phyloP scores from a whole-genome alignment of 208 protist species.

The Tetramitus jugosus region DNA sequence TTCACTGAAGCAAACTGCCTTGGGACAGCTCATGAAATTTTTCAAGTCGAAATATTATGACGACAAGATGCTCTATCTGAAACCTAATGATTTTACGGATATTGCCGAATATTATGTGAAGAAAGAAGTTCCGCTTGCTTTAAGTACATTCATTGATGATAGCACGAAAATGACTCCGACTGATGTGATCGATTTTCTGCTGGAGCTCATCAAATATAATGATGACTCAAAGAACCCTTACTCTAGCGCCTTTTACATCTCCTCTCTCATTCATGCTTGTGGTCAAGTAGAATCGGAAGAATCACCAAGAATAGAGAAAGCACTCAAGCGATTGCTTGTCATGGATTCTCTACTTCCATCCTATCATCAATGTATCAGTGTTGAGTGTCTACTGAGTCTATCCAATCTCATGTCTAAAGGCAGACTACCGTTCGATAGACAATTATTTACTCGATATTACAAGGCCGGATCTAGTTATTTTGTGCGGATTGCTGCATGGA shows the following conservation, averaged over 20 bases:
- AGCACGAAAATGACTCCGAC: background rate
- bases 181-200: background rate
- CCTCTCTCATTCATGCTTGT: background rate
- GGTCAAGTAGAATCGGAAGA: background rate
- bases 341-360: constrained; percentile 14
- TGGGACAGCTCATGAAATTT: background rate
- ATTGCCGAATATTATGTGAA: constrained; percentile 15
- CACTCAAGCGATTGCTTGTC: background rate
- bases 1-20: background rate
- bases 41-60: constrained; percentile 8
- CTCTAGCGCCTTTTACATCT: background rate
- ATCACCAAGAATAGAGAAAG: background rate
- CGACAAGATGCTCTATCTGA: background rate
- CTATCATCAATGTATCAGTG: background rate
- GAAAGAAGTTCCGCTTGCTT: background rate
- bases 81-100: constrained; percentile 19
- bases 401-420: background rate
- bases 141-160: constrained; percentile 3
- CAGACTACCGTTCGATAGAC: background rate
- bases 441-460: too few species aligned
- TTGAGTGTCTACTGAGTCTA: background rate
- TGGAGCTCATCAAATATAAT: constrained; percentile 19
- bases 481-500: too few species aligned
- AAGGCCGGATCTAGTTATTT: too few species aligned
- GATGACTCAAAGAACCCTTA: constrained; percentile 5